Evolutionary conservation across 768 basidiomycete genomes (phyloP), one percentile per base, ranked within the genome.

Genomic region (Clavulina sp.): DNA sequence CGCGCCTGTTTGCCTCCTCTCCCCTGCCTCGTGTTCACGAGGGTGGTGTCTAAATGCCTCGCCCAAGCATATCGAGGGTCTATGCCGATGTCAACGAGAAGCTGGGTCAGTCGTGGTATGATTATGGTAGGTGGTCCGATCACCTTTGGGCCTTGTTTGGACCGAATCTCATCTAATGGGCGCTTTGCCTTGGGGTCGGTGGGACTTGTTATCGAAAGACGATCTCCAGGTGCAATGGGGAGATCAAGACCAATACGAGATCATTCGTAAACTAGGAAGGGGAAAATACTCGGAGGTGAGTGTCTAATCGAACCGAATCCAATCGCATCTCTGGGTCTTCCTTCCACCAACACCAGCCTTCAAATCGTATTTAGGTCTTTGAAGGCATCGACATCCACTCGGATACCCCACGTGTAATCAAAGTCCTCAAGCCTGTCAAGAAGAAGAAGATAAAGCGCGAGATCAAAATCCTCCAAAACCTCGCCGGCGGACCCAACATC

Each of bases 401-500:
- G 55, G 84, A 88, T 60, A 84, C 86, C 67, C 92, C 92, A 68
- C 92, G 89, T 65, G 93, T 93, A 66, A 91, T 97, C 70, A 97
- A 97, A 66, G 93, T 97, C 30, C 74, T 97, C 58, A 97, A 97
- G 66, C 93, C 93, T 0, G 92, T 97, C 36, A 97, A 97, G 76
- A 96, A 97, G 78, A 97, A 97, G 78, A 97, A 97, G 70, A 96
- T 96, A 68, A 96, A 96, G 70, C 76, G 93, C 57, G 93, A 97
- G 69, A 95, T 97, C 65, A 96, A 96, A 73, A 93, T 97, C 61
- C 69, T 97, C 24, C 89, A 92, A 68, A 95, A 96, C 64, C 73
- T 97, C 29, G 87, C 91, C 0, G 92, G 93, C 24, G 93, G 93
- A 4, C 91, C 91, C 2, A 97, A 97, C 65, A 74, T 97, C 57